Evolutionary conservation across 1,139 yeast species (phyloP).

Genomic region (Candida mesenterica): DNA sequence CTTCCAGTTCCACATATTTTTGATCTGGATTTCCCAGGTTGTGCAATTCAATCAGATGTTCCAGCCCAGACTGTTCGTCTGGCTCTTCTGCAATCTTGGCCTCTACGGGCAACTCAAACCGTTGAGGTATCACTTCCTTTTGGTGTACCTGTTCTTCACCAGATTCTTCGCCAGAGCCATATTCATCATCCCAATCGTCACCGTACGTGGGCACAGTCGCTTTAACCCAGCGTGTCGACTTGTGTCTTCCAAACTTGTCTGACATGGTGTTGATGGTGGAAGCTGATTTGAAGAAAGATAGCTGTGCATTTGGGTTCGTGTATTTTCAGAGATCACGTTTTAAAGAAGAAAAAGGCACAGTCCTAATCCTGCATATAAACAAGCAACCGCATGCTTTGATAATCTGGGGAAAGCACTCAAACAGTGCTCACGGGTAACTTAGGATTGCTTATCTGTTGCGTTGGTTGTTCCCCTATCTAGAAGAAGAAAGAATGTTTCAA

Average conservation of each 20-base stretch:
- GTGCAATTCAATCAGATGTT: slow-evolving; percentile 2
- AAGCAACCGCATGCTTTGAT: too few relatives aligned
- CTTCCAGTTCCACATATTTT: slow-evolving; percentile 8
- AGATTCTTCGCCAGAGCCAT: slow-evolving; percentile 26
- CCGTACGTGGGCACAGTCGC: slow-evolving; percentile 60
- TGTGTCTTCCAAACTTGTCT: slow-evolving; percentile 52
- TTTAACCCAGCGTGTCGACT: slow-evolving; percentile 64
- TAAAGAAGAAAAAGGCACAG: too few relatives aligned
- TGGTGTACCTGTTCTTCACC: slow-evolving; percentile 4
- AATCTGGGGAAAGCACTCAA: too few relatives aligned
- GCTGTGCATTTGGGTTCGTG: background rate
- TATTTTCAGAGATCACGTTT: background rate
- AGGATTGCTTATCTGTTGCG: too few relatives aligned
- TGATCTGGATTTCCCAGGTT: background rate
- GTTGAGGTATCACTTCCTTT: slow-evolving; percentile 1
- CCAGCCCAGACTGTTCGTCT: slow-evolving; percentile 2
- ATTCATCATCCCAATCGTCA: slow-evolving; percentile 55
- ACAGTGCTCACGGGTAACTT: too few relatives aligned
- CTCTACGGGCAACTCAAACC: slow-evolving; percentile 1
- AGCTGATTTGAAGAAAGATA: too few relatives aligned
- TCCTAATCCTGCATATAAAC: too few relatives aligned
- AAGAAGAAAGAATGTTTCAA: too few relatives aligned
- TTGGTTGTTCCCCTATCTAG: too few relatives aligned
- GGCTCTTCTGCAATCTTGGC: slow-evolving; percentile 5
- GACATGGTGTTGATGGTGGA: slow-evolving; percentile 26